These are phyloP conservation scores for Ceratopteris richardii DNA, from an alignment of 75 land plant species.

Conservation along the genomic window DNA sequence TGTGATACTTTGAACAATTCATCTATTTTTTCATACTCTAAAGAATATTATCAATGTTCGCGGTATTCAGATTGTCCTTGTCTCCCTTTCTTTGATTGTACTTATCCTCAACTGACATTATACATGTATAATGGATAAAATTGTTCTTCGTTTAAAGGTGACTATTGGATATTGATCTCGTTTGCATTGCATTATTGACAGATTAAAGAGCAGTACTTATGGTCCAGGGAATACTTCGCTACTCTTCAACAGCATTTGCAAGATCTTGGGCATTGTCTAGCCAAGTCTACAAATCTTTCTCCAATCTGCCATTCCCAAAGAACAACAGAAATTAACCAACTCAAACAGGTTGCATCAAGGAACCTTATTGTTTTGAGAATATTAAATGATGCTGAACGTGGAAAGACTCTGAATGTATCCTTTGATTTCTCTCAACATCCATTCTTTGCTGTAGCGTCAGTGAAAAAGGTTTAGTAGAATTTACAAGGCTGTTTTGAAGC, in stretches of 20 bases:
- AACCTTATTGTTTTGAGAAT: constrained; percentile 74
- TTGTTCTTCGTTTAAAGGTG: too few species aligned
- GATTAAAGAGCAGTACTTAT: constrained; percentile 43
- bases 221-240: constrained; percentile 44
- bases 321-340: constrained; percentile 47
- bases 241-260: constrained; percentile 60
- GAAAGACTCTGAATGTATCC: constrained; percentile 53
- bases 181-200: too few species aligned
- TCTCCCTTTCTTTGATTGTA: too few species aligned
- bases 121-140: too few species aligned
- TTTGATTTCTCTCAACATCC: constrained; percentile 87
- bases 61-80: too few species aligned
- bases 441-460: constrained; percentile 66
- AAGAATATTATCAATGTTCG: too few species aligned
- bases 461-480: constrained; percentile 6
- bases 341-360: constrained; percentile 79
- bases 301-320: constrained; percentile 27
- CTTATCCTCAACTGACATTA: too few species aligned
- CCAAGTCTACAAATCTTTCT: constrained; percentile 38
- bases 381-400: constrained; percentile 42
- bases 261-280: constrained; percentile 47
- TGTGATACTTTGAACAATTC: too few species aligned
- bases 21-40: too few species aligned
- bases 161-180: too few species aligned
- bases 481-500: too few species aligned